Conservation (phyloP, 805 yeast genomes). For the Cyberlindnera amylophila region DNA sequence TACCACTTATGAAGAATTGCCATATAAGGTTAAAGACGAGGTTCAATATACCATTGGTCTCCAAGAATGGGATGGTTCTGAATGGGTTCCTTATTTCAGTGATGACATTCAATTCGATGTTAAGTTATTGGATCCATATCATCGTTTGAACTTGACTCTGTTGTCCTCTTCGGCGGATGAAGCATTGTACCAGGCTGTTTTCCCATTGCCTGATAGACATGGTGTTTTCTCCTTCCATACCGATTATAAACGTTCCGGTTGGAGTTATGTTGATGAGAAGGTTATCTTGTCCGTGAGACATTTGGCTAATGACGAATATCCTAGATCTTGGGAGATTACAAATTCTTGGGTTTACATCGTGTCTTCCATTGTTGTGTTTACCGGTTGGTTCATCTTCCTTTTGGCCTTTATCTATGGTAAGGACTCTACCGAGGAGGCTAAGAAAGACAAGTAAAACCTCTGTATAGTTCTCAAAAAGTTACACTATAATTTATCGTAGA, state of each 20-base stretch:
- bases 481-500: too few relatives aligned
- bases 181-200: conserved; percentile 46
- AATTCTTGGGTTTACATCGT: conserved; percentile 90
- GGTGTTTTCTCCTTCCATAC: conserved; percentile 89
- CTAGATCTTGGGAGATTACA: conserved; percentile 88
- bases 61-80: conserved; percentile 45
- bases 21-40: conserved; percentile 75
- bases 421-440: conserved; percentile 16
- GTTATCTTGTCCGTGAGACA: conserved; percentile 84
- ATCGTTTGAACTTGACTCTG: conserved; percentile 62
- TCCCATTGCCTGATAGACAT: conserved; percentile 89
- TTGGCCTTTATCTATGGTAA: conserved; percentile 43
- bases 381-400: conserved; percentile 78
- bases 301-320: conserved; percentile 91
- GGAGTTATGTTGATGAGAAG: conserved; percentile 59
- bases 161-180: conserved; percentile 33
- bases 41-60: conserved; percentile 50
- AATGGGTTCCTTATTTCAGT: conserved; percentile 68
- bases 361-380: conserved; percentile 62
- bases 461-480: neutral
- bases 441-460: conserved; percentile 19
- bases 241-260: conserved; percentile 75
- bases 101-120: conserved; percentile 78
- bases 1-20: conserved; percentile 37
- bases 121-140: conserved; percentile 92